Percentiles rank a stretch among this genome's conserved stretches.
These are phyloP conservation scores for Umbelopsis sp. DNA, from an alignment of 371 early-diverging fungal species.

Conservation along the genomic window DNA sequence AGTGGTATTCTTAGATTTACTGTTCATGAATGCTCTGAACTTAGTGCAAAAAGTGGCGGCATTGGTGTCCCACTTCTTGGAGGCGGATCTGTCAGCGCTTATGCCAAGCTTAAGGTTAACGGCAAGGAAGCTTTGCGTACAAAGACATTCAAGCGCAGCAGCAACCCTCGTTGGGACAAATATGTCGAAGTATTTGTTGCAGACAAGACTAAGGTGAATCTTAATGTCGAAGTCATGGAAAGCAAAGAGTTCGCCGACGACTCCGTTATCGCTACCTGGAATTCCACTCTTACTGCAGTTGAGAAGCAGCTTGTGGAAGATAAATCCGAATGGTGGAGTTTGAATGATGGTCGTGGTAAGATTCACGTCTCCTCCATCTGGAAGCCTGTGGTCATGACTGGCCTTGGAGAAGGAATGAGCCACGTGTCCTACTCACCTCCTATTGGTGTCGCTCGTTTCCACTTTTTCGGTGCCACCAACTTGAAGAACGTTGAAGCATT, in stretches of 20 bases:
- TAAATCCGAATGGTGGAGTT: constrained; percentile 55
- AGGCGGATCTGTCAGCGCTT: constrained; percentile 44
- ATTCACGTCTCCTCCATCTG: constrained; percentile 56
- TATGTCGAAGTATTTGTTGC: constrained; percentile 45
- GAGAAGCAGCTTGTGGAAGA: constrained; percentile 40
- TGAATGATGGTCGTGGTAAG: constrained; percentile 51
- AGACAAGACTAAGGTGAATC: constrained; percentile 44
- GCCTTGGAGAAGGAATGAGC: constrained; percentile 44
- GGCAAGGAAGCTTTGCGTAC: constrained; percentile 42
- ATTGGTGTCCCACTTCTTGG: constrained; percentile 45
- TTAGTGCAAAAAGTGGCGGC: constrained; percentile 41
- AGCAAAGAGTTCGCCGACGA: constrained; percentile 34
- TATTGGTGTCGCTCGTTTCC: constrained; percentile 85
- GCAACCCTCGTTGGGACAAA: constrained; percentile 62
- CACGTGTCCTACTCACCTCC: constrained; percentile 56
- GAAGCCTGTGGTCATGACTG: constrained; percentile 63
- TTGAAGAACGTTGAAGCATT: constrained; percentile 76
- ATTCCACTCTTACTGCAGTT: constrained; percentile 28
- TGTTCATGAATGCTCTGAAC: constrained; percentile 56
- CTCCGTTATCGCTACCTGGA: constrained; percentile 38
- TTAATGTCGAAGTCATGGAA: constrained; percentile 37
- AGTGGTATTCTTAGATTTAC: constrained; percentile 58
- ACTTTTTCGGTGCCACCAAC: constrained; percentile 70
- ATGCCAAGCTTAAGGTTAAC: constrained; percentile 49
- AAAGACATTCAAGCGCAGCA: constrained; percentile 51